phyloP scores from a whole-genome alignment of 208 protist species.

The Trypanosomatidae sp. region DNA sequence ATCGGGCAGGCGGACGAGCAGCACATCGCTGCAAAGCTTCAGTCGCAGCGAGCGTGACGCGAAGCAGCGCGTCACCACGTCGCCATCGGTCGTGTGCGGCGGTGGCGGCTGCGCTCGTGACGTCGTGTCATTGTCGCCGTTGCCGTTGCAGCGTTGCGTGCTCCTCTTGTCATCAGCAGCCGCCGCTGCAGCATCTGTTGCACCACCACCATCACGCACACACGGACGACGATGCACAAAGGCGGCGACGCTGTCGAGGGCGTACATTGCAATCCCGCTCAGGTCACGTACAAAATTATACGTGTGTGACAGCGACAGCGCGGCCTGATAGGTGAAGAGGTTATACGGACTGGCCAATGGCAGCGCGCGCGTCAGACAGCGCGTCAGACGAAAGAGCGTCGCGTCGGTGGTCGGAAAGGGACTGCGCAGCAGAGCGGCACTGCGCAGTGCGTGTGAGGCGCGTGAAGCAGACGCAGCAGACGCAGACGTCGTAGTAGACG shows the following conservation, averaged over 20 bases:
- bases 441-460: background rate
- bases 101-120: background rate
- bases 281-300: slow-evolving; percentile 56
- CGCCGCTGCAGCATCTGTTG: too few species aligned
- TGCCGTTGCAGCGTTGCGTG: background rate
- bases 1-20: too few species aligned
- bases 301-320: slow-evolving; percentile 30
- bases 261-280: slow-evolving; percentile 42
- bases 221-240: slow-evolving; percentile 3
- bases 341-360: slow-evolving; percentile 38
- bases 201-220: too few species aligned
- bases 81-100: background rate
- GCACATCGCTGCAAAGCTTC: too few species aligned
- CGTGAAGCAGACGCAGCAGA: background rate
- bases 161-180: background rate
- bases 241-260: slow-evolving; percentile 29
- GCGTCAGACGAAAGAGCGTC: slow-evolving; percentile 55
- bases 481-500: too few species aligned
- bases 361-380: slow-evolving; percentile 26
- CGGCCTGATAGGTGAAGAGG: slow-evolving; percentile 39
- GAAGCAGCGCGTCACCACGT: slow-evolving; percentile 19
- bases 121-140: background rate
- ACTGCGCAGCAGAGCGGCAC: slow-evolving; percentile 2
- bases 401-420: slow-evolving; percentile 56
- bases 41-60: slow-evolving; percentile 36